These are phyloP conservation scores for Berkeleyomyces basicola DNA, from an alignment of 2,329 filamentous ascomycete genomes.

Conservation along the genomic window DNA sequence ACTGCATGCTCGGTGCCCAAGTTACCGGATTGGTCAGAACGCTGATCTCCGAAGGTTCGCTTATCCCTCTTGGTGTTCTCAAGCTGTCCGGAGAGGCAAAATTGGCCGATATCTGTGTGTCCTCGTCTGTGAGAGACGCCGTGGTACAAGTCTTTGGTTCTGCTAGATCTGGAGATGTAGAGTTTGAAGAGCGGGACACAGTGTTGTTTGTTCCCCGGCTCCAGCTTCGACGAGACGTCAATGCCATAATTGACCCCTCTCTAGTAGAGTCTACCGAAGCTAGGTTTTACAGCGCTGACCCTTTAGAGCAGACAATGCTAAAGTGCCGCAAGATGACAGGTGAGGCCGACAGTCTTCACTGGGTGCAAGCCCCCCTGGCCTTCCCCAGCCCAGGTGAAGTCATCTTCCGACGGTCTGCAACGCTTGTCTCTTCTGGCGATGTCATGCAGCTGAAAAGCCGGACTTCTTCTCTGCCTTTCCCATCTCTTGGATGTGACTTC, in stretches of 20 bases:
- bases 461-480: neutral
- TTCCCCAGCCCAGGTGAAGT: neutral
- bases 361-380: neutral
- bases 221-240: slow-evolving; percentile 24
- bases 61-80: slow-evolving; percentile 16
- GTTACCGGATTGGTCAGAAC: slow-evolving; percentile 32
- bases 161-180: slow-evolving; percentile 15
- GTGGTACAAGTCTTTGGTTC: slow-evolving; percentile 2
- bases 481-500: slow-evolving; percentile 3
- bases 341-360: neutral
- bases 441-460: neutral
- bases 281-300: neutral
- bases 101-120: slow-evolving; percentile 24
- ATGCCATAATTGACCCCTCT: slow-evolving; percentile 27
- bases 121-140: neutral
- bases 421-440: neutral
- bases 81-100: slow-evolving; percentile 21
- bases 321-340: neutral
- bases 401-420: neutral
- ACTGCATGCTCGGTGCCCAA: slow-evolving; percentile 23
- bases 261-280: neutral
- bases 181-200: slow-evolving; percentile 26
- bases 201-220: slow-evolving; percentile 30
- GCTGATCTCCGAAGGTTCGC: slow-evolving; percentile 32
- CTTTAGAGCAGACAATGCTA: neutral